Conservation (phyloP, 2,329 filamentous ascomycete species). For the Hymenoscyphus fraxineus region DNA sequence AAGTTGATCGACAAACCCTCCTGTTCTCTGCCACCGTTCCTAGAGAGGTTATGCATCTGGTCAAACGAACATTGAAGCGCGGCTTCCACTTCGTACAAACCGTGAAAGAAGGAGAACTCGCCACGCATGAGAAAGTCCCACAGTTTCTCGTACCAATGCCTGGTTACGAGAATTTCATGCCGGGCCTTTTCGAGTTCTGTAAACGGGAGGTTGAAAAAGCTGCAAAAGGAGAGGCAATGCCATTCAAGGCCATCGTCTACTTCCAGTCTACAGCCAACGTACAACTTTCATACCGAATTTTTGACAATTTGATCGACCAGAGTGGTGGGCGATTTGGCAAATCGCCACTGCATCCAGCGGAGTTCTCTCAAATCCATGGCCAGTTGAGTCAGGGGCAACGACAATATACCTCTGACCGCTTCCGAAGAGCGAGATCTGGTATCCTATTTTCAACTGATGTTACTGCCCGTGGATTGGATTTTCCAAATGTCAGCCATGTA, state of each 20-base stretch:
- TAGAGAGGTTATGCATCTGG: constrained; percentile 73
- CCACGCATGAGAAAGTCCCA: constrained; percentile 81
- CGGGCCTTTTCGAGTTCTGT: constrained; percentile 58
- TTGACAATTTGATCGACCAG: constrained; percentile 29
- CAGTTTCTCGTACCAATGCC: constrained; percentile 67
- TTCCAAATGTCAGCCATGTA: constrained; percentile 74
- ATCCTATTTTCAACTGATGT: constrained; percentile 78
- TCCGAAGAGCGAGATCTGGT: constrained; percentile 60
- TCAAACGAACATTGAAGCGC: constrained; percentile 68
- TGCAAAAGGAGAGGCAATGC: constrained; percentile 17
- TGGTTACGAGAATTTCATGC: constrained; percentile 74
- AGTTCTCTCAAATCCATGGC: constrained; percentile 63
- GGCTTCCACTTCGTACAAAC: constrained; percentile 89
- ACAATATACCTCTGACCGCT: constrained; percentile 66
- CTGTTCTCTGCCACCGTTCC: constrained; percentile 95
- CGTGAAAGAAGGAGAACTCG: constrained; percentile 72
- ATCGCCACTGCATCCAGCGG: constrained; percentile 30
- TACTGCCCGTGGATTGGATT: constrained; percentile 79
- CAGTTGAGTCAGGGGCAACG: constrained; percentile 68
- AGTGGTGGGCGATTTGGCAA: constrained; percentile 19
- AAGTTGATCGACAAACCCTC: constrained; percentile 79
- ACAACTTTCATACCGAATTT: constrained; percentile 58
- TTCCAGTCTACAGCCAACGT: constrained; percentile 76
- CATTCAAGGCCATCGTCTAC: constrained; percentile 93
- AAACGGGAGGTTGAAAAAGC: constrained; percentile 37